These are phyloP conservation scores for Lepidium aucheri DNA, from an alignment of 345 rosid species.

Conservation along the genomic window DNA sequence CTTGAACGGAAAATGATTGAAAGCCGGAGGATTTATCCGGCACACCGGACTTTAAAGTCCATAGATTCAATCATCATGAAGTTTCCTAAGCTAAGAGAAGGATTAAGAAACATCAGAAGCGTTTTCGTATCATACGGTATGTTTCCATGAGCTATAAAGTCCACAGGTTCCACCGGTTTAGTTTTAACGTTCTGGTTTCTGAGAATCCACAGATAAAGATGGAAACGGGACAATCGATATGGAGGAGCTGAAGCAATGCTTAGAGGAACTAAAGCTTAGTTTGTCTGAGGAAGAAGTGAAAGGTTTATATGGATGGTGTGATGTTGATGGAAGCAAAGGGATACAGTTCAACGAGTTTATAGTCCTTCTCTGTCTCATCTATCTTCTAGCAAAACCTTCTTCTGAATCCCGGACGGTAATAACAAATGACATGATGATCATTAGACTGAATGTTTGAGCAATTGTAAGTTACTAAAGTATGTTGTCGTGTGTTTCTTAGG, in stretches of 20 bases:
- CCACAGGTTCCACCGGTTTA: background rate
- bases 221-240: constrained; percentile 58
- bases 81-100: constrained; percentile 61
- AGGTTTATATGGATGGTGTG: constrained; percentile 70
- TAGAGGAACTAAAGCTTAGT: constrained; percentile 45
- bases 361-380: constrained; percentile 70
- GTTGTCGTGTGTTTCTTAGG: constrained; percentile 30
- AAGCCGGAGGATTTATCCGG: constrained; percentile 38
- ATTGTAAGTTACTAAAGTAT: background rate
- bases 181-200: background rate
- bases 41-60: constrained; percentile 41
- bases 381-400: constrained; percentile 54
- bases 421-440: background rate
- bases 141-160: constrained; percentile 16
- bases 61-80: constrained; percentile 64
- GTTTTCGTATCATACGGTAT: constrained; percentile 63
- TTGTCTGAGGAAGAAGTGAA: constrained; percentile 56
- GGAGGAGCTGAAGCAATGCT: constrained; percentile 59
- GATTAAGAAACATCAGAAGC: constrained; percentile 52
- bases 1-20: constrained; percentile 67
- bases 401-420: constrained; percentile 30
- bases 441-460: background rate
- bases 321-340: constrained; percentile 67
- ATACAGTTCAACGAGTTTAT: constrained; percentile 79
- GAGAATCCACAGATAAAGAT: constrained; percentile 44